phyloP scores from a whole-genome alignment of 2,329 filamentous ascomycete genomes.

The Curvularia sp. region DNA sequence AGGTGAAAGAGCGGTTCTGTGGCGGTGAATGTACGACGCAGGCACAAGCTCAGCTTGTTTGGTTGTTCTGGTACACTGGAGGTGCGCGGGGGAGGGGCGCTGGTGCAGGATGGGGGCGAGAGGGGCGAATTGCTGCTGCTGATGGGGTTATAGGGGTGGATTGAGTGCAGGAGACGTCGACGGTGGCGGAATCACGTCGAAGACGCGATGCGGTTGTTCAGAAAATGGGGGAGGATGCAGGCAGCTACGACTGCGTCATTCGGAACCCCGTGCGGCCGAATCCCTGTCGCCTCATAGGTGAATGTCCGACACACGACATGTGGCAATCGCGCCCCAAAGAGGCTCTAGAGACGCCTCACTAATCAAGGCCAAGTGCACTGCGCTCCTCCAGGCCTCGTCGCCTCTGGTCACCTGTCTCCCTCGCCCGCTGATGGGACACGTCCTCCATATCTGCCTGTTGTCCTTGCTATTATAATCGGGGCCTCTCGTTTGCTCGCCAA shows the following conservation, averaged over 20 bases:
- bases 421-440: conserved; percentile 28
- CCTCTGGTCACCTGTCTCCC: background rate
- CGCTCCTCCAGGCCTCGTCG: conserved; percentile 8
- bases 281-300: conserved; percentile 32
- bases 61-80: conserved; percentile 5
- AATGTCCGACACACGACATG: conserved; percentile 32
- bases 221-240: conserved; percentile 19
- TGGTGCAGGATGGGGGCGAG: background rate
- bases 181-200: conserved; percentile 33
- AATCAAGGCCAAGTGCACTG: conserved; percentile 21
- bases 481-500: conserved; percentile 5
- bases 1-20: background rate
- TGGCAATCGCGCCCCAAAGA: conserved; percentile 32
- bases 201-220: conserved; percentile 31
- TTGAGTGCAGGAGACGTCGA: conserved; percentile 23
- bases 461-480: conserved; percentile 18
- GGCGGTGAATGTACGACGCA: conserved; percentile 8
- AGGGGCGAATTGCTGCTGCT: conserved; percentile 2
- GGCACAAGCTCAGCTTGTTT: conserved; percentile 8
- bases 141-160: conserved; percentile 3
- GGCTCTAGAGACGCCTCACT: conserved; percentile 20
- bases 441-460: conserved; percentile 35
- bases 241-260: conserved; percentile 36
- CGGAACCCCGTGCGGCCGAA: conserved; percentile 28
- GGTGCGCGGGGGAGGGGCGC: background rate